Percentiles rank a stretch among this genome's conserved stretches.
Evolutionary conservation across 805 yeast species (phyloP).

Genomic region (Grigorovia humatica): DNA sequence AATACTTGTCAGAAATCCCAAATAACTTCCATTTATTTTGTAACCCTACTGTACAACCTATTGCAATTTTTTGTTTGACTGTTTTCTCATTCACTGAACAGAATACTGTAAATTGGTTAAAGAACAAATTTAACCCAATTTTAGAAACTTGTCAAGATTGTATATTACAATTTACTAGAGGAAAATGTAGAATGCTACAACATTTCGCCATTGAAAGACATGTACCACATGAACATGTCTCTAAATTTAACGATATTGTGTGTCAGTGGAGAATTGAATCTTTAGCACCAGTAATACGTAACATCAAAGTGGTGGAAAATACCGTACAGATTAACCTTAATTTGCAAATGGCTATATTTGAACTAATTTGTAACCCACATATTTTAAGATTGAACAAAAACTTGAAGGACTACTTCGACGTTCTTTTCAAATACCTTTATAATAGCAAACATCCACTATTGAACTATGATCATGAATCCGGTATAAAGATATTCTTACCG

Average conservation of each 20-base stretch:
- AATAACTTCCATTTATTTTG: conserved; percentile 44
- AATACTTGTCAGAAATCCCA: conserved; percentile 25
- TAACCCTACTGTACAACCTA: conserved; percentile 36
- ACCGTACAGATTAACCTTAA: conserved; percentile 14
- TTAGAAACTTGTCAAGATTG: conserved; percentile 46
- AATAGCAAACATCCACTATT: conserved; percentile 23
- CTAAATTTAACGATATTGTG: conserved; percentile 27
- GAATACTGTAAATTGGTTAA: conserved; percentile 36
- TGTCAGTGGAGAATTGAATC: conserved; percentile 28
- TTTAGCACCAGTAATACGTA: conserved; percentile 14
- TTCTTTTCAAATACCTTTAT: conserved; percentile 26
- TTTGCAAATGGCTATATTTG: conserved; percentile 29
- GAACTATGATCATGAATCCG: conserved; percentile 7
- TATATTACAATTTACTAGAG: conserved; percentile 40
- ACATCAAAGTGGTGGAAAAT: conserved; percentile 16
- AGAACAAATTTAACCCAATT: conserved; percentile 30
- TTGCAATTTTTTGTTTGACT: conserved; percentile 45
- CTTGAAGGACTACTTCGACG: conserved; percentile 31
- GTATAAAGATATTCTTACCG: conserved; percentile 29
- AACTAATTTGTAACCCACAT: conserved; percentile 44
- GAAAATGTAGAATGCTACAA: conserved; percentile 40
- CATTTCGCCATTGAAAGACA: conserved; percentile 43
- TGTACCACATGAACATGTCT: conserved; percentile 35
- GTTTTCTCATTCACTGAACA: conserved; percentile 47
- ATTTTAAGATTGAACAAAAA: conserved; percentile 33